Conservation (phyloP, 2,329 filamentous ascomycete genomes). For the Cyphellophora europaea region DNA sequence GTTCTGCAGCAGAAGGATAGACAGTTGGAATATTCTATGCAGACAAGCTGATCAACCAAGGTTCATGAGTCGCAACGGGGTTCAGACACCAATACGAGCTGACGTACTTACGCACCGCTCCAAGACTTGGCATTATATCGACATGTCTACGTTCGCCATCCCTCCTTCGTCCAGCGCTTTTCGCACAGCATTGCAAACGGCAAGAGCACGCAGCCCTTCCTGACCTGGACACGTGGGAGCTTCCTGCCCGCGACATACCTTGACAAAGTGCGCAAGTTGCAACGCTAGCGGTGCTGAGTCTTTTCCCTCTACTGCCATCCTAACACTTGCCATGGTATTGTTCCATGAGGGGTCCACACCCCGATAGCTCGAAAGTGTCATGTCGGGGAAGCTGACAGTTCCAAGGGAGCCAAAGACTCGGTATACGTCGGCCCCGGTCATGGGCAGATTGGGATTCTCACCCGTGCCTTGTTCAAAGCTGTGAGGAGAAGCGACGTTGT, state of each 20-base stretch:
- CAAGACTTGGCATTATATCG: too few relatives aligned
- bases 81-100: too few relatives aligned
- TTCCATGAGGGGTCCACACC: neutral
- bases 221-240: constrained; percentile 8
- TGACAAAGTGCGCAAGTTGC: constrained; percentile 11
- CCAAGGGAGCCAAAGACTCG: constrained; percentile 9
- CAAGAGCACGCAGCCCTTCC: constrained; percentile 8
- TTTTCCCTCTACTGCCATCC: neutral
- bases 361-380: constrained; percentile 6
- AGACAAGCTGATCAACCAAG: too few relatives aligned
- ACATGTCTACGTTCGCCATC: constrained; percentile 4
- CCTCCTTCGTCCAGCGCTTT: constrained; percentile 2
- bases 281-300: constrained; percentile 2
- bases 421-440: constrained; percentile 6
- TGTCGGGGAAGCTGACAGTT: constrained; percentile 7
- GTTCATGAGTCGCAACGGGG: too few relatives aligned
- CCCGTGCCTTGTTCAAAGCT: constrained; percentile 11
- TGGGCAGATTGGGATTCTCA: constrained; percentile 11
- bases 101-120: too few relatives aligned
- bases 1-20: too few relatives aligned
- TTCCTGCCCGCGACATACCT: constrained; percentile 3
- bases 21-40: too few relatives aligned
- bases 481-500: constrained; percentile 6
- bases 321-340: neutral
- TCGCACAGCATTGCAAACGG: constrained; percentile 8